phyloP scores from a whole-genome alignment of 768 basidiomycete species.

The Trichaptum fuscoviolaceum region DNA sequence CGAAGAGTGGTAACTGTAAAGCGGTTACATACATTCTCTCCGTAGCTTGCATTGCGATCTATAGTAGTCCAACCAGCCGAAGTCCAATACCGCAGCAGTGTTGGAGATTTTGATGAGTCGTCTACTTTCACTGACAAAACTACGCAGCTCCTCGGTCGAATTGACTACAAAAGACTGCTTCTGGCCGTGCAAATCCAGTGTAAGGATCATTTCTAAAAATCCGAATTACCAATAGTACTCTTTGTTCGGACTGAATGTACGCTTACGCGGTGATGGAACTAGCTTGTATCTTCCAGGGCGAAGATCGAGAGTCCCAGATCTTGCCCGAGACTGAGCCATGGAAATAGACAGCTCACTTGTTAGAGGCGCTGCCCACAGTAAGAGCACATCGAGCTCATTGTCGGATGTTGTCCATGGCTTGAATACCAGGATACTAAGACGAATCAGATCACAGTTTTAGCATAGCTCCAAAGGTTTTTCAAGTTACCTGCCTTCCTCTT shows the following conservation, averaged over 20 bases:
- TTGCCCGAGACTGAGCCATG: not conserved
- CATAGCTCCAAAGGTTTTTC: not conserved
- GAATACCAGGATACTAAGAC: not conserved
- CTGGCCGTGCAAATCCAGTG: not conserved
- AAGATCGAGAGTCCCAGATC: conserved; percentile 1
- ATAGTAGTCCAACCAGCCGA: not conserved
- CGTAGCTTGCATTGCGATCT: not conserved
- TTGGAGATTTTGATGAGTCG: not conserved
- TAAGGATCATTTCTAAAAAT: not conserved
- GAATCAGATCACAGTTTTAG: not conserved
- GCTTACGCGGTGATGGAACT: not conserved
- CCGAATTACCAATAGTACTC: not conserved
- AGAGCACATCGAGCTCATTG: not conserved
- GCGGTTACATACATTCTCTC: not conserved
- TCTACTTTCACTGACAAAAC: not conserved
- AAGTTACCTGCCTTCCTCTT: not conserved
- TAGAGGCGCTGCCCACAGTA: not conserved
- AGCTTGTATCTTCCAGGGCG: not conserved
- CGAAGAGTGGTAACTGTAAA: not conserved
- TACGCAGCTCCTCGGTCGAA: not conserved
- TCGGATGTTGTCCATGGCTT: not conserved
- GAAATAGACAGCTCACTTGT: conserved; percentile 2
- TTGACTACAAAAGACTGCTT: not conserved
- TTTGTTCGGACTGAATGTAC: not conserved
- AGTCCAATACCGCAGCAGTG: not conserved